Percentiles rank a stretch among this genome's conserved stretches.
Evolutionary conservation across 257 asterid genomes (phyloP).

Genomic region (Linderniella brevidens): DNA sequence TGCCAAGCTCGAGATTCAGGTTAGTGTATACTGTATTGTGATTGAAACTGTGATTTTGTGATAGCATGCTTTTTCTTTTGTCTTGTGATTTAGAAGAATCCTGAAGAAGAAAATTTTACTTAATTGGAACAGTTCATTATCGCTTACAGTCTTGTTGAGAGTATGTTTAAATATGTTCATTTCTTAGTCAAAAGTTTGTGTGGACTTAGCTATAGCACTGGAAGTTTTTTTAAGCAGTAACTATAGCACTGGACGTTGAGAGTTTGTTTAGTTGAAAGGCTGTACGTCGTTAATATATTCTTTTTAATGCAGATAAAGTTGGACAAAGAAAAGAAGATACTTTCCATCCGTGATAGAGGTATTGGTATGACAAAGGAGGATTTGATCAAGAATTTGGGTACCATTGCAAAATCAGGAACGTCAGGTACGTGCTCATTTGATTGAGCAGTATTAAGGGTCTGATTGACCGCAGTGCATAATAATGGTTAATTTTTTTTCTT

Average conservation of each 20-base stretch:
- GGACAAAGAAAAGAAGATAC: constrained; percentile 82
- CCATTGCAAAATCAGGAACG: constrained; percentile 97
- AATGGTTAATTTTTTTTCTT: constrained; percentile 2
- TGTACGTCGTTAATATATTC: background rate
- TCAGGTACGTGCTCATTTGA: constrained; percentile 36
- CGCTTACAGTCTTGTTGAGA: too few relatives aligned
- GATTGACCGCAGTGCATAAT: too few relatives aligned
- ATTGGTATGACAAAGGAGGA: constrained; percentile 98
- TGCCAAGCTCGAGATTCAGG: constrained; percentile 92
- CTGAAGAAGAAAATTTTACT: too few relatives aligned
- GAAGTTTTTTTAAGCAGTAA: too few relatives aligned
- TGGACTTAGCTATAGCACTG: too few relatives aligned
- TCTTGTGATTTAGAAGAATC: too few relatives aligned
- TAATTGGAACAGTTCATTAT: too few relatives aligned
- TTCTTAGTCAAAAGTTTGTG: constrained; percentile 2
- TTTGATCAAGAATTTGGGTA: constrained; percentile 85
- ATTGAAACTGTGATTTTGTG: background rate
- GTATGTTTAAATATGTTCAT: too few relatives aligned
- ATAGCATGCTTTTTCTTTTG: background rate
- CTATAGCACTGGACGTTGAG: too few relatives aligned
- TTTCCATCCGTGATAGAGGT: constrained; percentile 85
- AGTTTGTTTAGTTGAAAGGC: too few relatives aligned
- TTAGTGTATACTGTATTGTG: too few relatives aligned
- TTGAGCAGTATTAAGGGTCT: too few relatives aligned
- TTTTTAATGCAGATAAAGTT: constrained; percentile 48